phyloP scores from a whole-genome alignment of 345 rosid species.

The Pugionium cornutum region DNA sequence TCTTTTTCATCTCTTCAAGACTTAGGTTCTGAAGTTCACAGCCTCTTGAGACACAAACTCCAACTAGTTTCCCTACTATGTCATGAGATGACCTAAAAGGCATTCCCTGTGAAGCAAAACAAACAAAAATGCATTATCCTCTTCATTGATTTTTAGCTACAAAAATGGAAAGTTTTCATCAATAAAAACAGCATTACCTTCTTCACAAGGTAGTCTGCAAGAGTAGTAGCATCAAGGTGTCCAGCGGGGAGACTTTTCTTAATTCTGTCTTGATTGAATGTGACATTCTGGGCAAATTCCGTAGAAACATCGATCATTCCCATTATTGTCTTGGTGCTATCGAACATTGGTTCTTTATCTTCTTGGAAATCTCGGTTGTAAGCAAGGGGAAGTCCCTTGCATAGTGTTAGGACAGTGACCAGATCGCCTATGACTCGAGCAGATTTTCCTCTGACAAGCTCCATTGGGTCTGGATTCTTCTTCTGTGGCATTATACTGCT shows the following conservation, averaged over 20 bases:
- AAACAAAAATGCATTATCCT: neutral
- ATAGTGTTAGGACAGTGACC: constrained; percentile 76
- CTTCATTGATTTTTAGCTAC: neutral
- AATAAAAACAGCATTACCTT: constrained; percentile 49
- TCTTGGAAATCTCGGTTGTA: constrained; percentile 98
- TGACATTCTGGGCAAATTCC: constrained; percentile 83
- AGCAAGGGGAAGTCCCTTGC: constrained; percentile 98
- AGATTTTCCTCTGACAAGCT: constrained; percentile 94
- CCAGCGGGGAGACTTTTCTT: constrained; percentile 83
- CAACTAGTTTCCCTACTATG: constrained; percentile 83
- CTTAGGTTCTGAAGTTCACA: constrained; percentile 76
- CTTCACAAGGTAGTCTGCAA: constrained; percentile 90
- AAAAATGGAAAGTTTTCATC: neutral
- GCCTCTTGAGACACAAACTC: constrained; percentile 65
- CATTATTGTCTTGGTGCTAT: constrained; percentile 75
- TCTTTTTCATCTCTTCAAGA: constrained; percentile 66
- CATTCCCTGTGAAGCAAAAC: constrained; percentile 54
- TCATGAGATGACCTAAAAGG: constrained; percentile 97
- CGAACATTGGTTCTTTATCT: constrained; percentile 93
- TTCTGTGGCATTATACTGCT: constrained; percentile 99
- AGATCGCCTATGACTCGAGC: constrained; percentile 81
- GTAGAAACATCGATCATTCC: constrained; percentile 96
- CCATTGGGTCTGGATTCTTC: constrained; percentile 99
- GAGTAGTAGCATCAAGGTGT: constrained; percentile 92
- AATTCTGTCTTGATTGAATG: constrained; percentile 68